Conservation (phyloP, 2,329 filamentous ascomycete genomes). For the Laburnicola sp. region DNA sequence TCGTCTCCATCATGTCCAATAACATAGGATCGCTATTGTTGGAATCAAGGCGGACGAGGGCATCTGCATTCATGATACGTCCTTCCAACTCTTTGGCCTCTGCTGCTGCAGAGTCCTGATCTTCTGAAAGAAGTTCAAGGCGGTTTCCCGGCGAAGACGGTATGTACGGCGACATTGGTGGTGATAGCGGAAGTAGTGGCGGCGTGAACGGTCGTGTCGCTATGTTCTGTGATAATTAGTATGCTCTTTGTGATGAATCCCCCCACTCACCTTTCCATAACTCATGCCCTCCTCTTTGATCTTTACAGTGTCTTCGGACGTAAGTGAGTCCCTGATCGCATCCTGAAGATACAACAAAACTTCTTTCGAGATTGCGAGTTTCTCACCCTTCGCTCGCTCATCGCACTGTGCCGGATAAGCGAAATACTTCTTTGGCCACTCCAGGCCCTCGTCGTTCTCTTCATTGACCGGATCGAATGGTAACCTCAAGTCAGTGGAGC, state of each 20-base stretch:
- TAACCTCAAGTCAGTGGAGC: slow-evolving; percentile 37
- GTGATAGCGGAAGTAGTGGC: slow-evolving; percentile 53
- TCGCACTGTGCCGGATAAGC: slow-evolving; percentile 31
- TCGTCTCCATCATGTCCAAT: slow-evolving; percentile 30
- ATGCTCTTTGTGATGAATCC: background rate
- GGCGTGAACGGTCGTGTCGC: slow-evolving; percentile 47
- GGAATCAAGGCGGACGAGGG: slow-evolving; percentile 37
- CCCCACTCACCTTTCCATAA: slow-evolving; percentile 28
- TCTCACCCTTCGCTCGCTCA: slow-evolving; percentile 38
- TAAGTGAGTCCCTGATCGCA: slow-evolving; percentile 29
- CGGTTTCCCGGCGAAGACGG: slow-evolving; percentile 46
- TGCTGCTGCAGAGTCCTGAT: slow-evolving; percentile 37
- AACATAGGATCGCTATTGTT: slow-evolving; percentile 39
- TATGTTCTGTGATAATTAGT: slow-evolving; percentile 33
- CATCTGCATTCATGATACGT: slow-evolving; percentile 38
- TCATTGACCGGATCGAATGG: slow-evolving; percentile 41
- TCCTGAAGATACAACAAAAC: slow-evolving; percentile 43
- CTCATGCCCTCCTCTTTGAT: slow-evolving; percentile 18
- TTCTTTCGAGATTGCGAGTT: slow-evolving; percentile 43
- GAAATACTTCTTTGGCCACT: slow-evolving; percentile 46
- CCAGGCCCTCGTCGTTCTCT: slow-evolving; percentile 50
- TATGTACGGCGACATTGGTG: slow-evolving; percentile 43
- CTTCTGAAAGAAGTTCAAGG: slow-evolving; percentile 45
- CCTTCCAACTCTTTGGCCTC: slow-evolving; percentile 41
- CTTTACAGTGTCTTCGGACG: slow-evolving; percentile 24